A percentile compares a stretch with the other conserved stretches of the same genome.
phyloP scores from a whole-genome alignment of 768 basidiomycete species.

The Rhizopogon sp. region DNA sequence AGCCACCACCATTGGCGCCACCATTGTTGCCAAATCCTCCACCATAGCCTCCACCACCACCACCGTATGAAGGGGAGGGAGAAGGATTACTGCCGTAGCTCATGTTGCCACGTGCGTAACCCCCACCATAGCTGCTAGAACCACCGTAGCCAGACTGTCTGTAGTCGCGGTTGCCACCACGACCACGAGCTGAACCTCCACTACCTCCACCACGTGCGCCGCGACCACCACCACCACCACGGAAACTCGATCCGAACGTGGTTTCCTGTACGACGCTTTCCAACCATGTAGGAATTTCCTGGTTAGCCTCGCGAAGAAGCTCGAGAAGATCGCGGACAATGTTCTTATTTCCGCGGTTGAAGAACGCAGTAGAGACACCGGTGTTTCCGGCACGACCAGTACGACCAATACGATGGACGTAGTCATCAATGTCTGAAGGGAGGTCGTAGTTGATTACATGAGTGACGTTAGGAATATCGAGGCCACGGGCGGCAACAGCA shows the following conservation, averaged over 20 bases:
- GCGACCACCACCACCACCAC: constrained; percentile 57
- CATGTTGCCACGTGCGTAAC: constrained; percentile 22
- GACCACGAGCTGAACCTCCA: constrained; percentile 31
- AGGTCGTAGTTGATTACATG: constrained; percentile 99
- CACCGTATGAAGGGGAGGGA: constrained; percentile 17
- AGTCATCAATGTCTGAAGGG: constrained; percentile 97
- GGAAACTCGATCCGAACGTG: constrained; percentile 56
- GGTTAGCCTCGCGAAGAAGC: constrained; percentile 92
- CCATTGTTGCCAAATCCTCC: constrained; percentile 15
- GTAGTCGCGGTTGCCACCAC: constrained; percentile 33
- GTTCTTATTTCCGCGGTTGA: constrained; percentile 89
- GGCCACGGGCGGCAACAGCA: constrained; percentile 96
- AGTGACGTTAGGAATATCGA: constrained; percentile 98
- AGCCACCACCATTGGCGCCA: constrained; percentile 24
- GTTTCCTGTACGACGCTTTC: constrained; percentile 81
- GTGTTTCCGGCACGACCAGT: constrained; percentile 99
- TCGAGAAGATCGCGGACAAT: constrained; percentile 91
- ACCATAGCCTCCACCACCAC: constrained; percentile 43
- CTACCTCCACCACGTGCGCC: constrained; percentile 42
- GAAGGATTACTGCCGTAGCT: constrained; percentile 18
- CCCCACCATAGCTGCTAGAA: constrained; percentile 30
- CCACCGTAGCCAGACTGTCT: constrained; percentile 28
- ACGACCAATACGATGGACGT: constrained; percentile 97
- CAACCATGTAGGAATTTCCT: constrained; percentile 90
- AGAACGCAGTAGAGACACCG: constrained; percentile 93